phyloP scores from a whole-genome alignment of 192 early-diverging fungal genomes.

The Linderina pennispora region DNA sequence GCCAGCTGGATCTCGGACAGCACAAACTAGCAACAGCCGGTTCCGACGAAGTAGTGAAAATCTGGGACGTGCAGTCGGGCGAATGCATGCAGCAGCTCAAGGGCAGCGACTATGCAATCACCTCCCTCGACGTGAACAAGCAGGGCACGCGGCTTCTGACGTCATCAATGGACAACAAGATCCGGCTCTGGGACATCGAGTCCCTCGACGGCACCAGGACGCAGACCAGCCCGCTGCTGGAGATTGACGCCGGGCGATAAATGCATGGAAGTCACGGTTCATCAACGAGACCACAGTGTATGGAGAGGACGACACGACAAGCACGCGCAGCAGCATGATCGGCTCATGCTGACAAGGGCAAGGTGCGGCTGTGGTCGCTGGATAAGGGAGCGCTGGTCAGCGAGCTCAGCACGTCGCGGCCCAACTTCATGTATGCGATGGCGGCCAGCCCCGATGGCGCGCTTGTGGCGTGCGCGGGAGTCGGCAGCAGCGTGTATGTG shows the following conservation, averaged over 20 bases:
- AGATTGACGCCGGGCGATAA: constrained; percentile 30
- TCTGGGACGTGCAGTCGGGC: constrained; percentile 35
- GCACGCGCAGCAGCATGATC: constrained; percentile 5
- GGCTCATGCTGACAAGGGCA: constrained; percentile 30
- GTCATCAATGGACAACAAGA: constrained; percentile 44
- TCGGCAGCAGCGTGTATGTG: constrained; percentile 26
- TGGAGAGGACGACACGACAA: not conserved
- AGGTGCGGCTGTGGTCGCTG: constrained; percentile 34
- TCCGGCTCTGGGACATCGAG: constrained; percentile 34
- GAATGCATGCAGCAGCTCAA: constrained; percentile 17
- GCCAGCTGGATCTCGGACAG: constrained; percentile 34
- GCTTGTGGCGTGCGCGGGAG: constrained; percentile 35
- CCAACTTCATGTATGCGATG: constrained; percentile 32
- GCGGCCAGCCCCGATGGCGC: constrained; percentile 34
- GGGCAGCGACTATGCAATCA: constrained; percentile 35
- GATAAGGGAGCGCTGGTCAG: constrained; percentile 9
- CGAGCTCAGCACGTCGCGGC: constrained; percentile 42
- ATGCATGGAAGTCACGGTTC: constrained; percentile 41
- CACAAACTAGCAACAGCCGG: constrained; percentile 33
- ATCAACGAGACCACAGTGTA: constrained; percentile 9
- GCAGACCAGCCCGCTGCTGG: constrained; percentile 6
- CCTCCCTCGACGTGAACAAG: constrained; percentile 34
- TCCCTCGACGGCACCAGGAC: not conserved
- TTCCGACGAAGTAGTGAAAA: constrained; percentile 31
- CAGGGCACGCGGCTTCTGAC: constrained; percentile 32